Evolutionary conservation across 148 eudicot genomes (phyloP).

Genomic region (Agrostemma githago): DNA sequence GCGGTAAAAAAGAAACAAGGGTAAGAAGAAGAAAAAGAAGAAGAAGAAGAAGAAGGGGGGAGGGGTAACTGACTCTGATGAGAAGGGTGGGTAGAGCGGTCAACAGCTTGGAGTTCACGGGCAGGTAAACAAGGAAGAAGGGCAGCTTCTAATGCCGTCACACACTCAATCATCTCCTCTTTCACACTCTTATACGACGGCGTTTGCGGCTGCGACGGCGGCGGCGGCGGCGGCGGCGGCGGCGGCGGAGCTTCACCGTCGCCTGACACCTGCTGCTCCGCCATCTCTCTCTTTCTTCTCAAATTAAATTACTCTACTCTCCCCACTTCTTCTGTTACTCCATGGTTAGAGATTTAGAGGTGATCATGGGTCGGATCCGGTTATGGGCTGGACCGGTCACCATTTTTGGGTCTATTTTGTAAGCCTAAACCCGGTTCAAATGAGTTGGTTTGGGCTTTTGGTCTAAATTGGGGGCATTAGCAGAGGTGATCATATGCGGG

Average conservation of each 20-base stretch:
- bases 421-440: no score
- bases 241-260: conserved; percentile 15
- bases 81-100: conserved; percentile 88
- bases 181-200: conserved; percentile 31
- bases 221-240: background rate
- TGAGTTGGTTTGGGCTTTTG: no score
- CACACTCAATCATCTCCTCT: conserved; percentile 74
- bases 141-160: conserved; percentile 81
- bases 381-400: no score
- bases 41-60: background rate
- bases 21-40: background rate
- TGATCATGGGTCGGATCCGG: no score
- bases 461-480: no score
- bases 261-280: background rate
- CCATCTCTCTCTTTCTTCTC: background rate
- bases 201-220: conserved; percentile 1
- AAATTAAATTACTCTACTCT: no score
- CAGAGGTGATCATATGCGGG: no score
- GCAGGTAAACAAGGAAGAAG: conserved; percentile 96
- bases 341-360: no score
- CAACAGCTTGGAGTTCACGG: conserved; percentile 95
- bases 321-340: no score
- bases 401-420: no score
- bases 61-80: conserved; percentile 54
- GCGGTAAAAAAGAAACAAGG: background rate